Percentiles rank a stretch among this genome's conserved stretches.
Evolutionary conservation across 2,329 filamentous ascomycete species (phyloP).

Genomic region (Colletotrichum tanaceti): DNA sequence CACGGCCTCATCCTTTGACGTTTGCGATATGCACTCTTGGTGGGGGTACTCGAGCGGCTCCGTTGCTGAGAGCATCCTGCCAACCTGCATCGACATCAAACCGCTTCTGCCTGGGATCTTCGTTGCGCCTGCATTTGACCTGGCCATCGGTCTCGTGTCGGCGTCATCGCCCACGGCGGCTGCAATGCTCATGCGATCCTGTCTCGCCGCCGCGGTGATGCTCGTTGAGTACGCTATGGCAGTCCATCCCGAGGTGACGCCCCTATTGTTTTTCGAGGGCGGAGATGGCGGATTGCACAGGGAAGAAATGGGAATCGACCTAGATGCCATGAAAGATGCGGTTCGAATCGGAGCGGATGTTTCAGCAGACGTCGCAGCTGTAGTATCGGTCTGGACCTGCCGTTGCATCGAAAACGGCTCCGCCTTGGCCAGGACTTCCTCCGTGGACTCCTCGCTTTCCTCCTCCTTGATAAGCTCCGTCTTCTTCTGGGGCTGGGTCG

Average conservation of each 20-base stretch:
- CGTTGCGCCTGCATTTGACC: slow-evolving; percentile 6
- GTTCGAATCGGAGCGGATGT: not conserved
- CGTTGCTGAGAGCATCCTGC: slow-evolving; percentile 5
- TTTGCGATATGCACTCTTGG: slow-evolving; percentile 5
- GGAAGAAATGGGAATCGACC: slow-evolving; percentile 37
- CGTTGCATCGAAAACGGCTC: slow-evolving; percentile 25
- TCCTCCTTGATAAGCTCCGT: slow-evolving; percentile 49
- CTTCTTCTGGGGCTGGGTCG: slow-evolving; percentile 49
- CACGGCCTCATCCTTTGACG: slow-evolving; percentile 18
- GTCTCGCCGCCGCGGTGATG: not conserved
- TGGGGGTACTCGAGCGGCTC: slow-evolving; percentile 9
- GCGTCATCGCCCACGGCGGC: slow-evolving; percentile 23
- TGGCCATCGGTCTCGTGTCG: slow-evolving; percentile 10
- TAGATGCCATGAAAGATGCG: slow-evolving; percentile 18
- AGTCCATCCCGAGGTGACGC: slow-evolving; percentile 1
- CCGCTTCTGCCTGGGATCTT: slow-evolving; percentile 11
- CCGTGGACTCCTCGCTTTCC: slow-evolving; percentile 44
- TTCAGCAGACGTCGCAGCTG: slow-evolving; percentile 1
- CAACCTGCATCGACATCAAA: slow-evolving; percentile 27
- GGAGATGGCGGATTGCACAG: slow-evolving; percentile 37
- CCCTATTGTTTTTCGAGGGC: not conserved
- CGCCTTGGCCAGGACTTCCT: slow-evolving; percentile 39
- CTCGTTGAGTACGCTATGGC: slow-evolving; percentile 10
- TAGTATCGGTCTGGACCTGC: not conserved
- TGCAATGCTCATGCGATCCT: slow-evolving; percentile 35